Conservation (phyloP, 495 filamentous ascomycete genomes). For the Podospora sp. region DNA sequence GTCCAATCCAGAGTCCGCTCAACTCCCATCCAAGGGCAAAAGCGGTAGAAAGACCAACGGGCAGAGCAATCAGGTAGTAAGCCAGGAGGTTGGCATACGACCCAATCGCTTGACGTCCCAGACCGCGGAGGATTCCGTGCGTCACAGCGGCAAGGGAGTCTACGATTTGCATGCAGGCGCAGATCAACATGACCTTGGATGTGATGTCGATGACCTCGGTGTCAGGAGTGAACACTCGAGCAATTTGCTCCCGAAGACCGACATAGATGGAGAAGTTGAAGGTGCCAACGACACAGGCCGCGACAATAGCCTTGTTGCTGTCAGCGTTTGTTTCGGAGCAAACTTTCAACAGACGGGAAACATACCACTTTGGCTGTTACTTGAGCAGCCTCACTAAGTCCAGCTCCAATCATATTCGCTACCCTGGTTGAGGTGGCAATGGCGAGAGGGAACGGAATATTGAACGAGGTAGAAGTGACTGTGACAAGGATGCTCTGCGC, state of each 20-base stretch:
- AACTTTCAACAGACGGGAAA: neutral
- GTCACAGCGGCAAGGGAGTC: constrained; percentile 71
- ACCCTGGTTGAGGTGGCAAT: constrained; percentile 59
- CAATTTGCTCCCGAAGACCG: constrained; percentile 56
- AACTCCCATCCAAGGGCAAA: constrained; percentile 70
- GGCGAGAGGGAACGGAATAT: constrained; percentile 58
- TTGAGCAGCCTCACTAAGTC: constrained; percentile 63
- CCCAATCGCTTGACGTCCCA: constrained; percentile 76
- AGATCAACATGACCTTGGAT: constrained; percentile 67
- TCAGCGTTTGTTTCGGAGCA: neutral
- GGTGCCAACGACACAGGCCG: constrained; percentile 57
- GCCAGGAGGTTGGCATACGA: constrained; percentile 76
- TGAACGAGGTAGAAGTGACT: constrained; percentile 51
- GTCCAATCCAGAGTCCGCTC: constrained; percentile 70
- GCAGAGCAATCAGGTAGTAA: constrained; percentile 79
- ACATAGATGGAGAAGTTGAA: constrained; percentile 67
- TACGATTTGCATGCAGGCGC: constrained; percentile 77
- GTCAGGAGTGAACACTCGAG: constrained; percentile 71
- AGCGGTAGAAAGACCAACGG: constrained; percentile 68
- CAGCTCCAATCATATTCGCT: constrained; percentile 62
- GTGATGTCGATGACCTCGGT: constrained; percentile 70
- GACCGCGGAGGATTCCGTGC: constrained; percentile 76
- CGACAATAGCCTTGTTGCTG: constrained; percentile 28
- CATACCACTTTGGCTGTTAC: constrained; percentile 61
- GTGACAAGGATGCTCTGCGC: constrained; percentile 55